Base-by-base conservation (phyloP, 164 flowering plant genomes). In the Piper longum region DNA sequence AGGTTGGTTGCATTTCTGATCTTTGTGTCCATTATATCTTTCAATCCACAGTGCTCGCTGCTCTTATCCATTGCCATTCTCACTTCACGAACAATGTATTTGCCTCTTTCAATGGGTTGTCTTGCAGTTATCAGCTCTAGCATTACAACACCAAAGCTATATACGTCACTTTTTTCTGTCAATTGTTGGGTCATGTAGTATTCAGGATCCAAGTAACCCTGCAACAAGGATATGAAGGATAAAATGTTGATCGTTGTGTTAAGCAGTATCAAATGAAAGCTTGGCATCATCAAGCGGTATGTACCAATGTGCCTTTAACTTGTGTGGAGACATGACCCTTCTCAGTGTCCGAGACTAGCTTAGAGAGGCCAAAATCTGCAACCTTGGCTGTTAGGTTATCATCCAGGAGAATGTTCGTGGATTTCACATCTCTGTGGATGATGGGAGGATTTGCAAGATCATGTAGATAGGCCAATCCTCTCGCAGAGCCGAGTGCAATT, bases 131-230 rank as follows among this genome's bases (percentile, higher is more conserved):
- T 54, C 7, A 91, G 76, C 67, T 92, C 98, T 1, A 92, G 85
- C 98, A 92, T 86, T 0, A 92, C 95, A 39, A 92, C 91, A 16
- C 98, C 98, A 66, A 83, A 91, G 68, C 95, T 85, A 76, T 87
- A 91, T 3, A 89, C 96, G 41, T 89, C 98, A 42, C 96, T 88
- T 70, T 86, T 91, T 60, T 91, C 95, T 8, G 95, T 85, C 65
- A 91, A 62, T 62, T 89, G 96, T 66, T 89, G 95, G n/a, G 87
- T 91, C 92, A 86, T 82, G 79, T 89, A 91, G 64, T 91, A 91
- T 69, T 92, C 98, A 3, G 52, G 52, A 48, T 92, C 96, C 45
- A 92, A 69, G 76, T 92, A 92, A 56, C 98, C 98, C 98, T 91
- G 84, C 77, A 70, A 54, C 8, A 12, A 9, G 8, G 52, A 9